A percentile compares a stretch with the other conserved stretches of the same genome.
phyloP scores from a whole-genome alignment of 1,284 basidiomycete species.

The Bondarzewia mesenterica region DNA sequence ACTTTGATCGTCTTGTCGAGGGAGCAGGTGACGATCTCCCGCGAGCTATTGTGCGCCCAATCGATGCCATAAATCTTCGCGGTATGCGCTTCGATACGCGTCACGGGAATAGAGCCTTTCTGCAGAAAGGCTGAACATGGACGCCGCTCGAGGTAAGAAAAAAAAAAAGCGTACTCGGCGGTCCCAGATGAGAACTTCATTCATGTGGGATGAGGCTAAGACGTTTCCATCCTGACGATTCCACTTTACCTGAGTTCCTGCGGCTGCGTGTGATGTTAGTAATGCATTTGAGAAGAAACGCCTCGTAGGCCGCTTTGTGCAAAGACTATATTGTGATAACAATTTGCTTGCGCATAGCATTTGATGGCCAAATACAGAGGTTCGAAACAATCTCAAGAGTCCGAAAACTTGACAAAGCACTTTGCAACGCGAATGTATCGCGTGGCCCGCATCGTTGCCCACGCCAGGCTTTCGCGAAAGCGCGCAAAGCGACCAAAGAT shows the following conservation, averaged over 20 bases:
- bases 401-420: too few relatives aligned
- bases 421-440: too few relatives aligned
- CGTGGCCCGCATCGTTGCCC: too few relatives aligned
- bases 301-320: not conserved
- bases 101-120: constrained; percentile 85
- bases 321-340: not conserved
- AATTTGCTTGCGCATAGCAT: too few relatives aligned
- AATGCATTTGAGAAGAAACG: not conserved
- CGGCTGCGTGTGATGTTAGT: constrained; percentile 37
- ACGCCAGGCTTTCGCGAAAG: too few relatives aligned
- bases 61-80: constrained; percentile 95
- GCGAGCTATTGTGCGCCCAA: constrained; percentile 72
- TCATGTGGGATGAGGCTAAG: constrained; percentile 81
- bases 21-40: constrained; percentile 85
- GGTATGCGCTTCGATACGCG: constrained; percentile 69
- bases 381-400: too few relatives aligned
- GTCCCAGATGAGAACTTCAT: constrained; percentile 84
- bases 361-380: too few relatives aligned
- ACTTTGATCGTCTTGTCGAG: constrained; percentile 89
- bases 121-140: constrained; percentile 22
- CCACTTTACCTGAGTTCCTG: constrained; percentile 95
- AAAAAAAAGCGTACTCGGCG: constrained; percentile 50
- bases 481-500: too few relatives aligned
- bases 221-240: constrained; percentile 81
- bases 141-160: not conserved